Evolutionary conservation across 2,329 filamentous ascomycete genomes (phyloP), one percentile per base, ranked within the genome.

Genomic region (Phoma herbarum): DNA sequence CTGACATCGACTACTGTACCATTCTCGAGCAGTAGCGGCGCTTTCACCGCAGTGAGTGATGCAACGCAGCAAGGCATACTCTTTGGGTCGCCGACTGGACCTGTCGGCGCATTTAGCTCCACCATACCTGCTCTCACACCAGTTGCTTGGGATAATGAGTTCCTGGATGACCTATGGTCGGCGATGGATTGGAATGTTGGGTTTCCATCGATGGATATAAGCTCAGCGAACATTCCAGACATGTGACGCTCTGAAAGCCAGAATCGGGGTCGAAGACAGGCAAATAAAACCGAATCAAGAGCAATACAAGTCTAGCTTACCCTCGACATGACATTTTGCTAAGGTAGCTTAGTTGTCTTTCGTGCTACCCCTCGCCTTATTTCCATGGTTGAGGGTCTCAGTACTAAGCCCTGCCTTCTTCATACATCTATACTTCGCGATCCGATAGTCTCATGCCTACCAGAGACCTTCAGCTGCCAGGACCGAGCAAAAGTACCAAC

Each of bases 131-230:
- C n/a, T 8, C 23, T 44, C 11, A 37, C 33, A 3, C 42, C 51
- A 11, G 12, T 28, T 29, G 35, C 22, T 1, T 52, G 46, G 43
- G 46, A 48, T 2, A 31, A 48, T 10, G 46, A 52, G 4, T 12
- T 54, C 23, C 51, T 60, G 11, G 52, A 60, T 18, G 57, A 60
- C 14, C 11, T 60, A 16, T 60, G 57, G 57, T 47, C 57, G 2
- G 50, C 52, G 35, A 52, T 60, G 57, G 57, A 60, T 9, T 60
- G 57, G 51, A 52, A 60, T 33, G 43, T 60, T 4, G 52, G 52
- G 12, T 60, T 60, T 56, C 39, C 49, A 7, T 51, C 53, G n/a
- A 51, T 46, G 31, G 53, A 57, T 26, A 10, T 26, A 7, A 29
- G 18, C 11, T 33, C 41, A n/a, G 20, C 31, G 16, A 16, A 11